Base-by-base conservation (phyloP, 1,139 yeast species). In the Geotrichum candidum region DNA sequence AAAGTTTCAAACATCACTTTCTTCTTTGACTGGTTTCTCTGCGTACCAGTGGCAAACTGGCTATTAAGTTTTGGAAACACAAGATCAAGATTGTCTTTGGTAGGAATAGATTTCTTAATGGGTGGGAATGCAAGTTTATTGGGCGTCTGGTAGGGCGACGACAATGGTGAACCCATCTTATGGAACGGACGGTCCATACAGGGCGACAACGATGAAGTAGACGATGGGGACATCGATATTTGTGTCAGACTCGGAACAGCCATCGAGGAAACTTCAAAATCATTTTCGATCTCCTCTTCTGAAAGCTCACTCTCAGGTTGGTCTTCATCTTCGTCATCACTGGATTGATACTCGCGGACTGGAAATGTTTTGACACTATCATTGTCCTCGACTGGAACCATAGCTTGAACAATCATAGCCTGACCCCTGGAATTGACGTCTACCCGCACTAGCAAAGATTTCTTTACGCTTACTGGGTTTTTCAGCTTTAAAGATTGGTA, bases 281-380 rank as follows among this genome's bases (percentile, higher is more conserved):
- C 57, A 38, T 35, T 46, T 29, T 54, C 57, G 6, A 45, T 22
- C 29, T 54, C 57, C 23, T 54, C 57, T 3, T 45, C 38, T 35
- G 45, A 35, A 11, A 35, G 13, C 15, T n/a, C 10, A 35, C 45
- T 11, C 15, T 35, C 45, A 4, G 3, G 1, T 35, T 35, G 45
- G 13, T 54, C 56, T 15, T 58, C 61, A 11, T 59, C 61, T 15
- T 58, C 57, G 27, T 59, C 60, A 22, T 58, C 61, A 27, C 61
- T 59, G 25, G 61, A 59, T 27, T 59, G 13, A n/a, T 35, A 35
- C 13, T 35, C 45, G 15, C 13, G 13, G 15, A 35, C 3, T 35
- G 45, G 45, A 35, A 35, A 35, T 35, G n/a, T 13, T 4, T 35
- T 11, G 45, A 10, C 45, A 10, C 45, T 35, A 35, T 35, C 15